Percentiles rank a stretch among this genome's conserved stretches.
Conservation (phyloP, 164 flowering plant species). For the Vitis riparia region DNA sequence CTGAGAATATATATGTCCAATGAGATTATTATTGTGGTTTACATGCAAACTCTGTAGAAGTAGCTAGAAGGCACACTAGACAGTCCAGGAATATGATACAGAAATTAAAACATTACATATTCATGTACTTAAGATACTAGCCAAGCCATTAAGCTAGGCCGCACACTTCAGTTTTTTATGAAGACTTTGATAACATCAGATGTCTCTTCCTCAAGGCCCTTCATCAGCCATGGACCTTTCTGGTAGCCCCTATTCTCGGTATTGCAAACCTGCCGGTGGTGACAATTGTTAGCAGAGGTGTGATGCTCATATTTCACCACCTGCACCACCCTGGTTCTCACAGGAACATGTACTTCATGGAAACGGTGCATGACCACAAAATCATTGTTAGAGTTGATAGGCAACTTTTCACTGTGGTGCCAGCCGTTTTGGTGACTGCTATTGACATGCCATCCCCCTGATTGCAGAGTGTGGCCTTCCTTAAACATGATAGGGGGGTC, state of each 20-base stretch:
- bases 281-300: background rate
- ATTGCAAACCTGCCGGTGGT: background rate
- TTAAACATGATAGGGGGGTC: background rate
- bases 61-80: too few species aligned
- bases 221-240: background rate
- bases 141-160: too few species aligned
- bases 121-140: too few species aligned
- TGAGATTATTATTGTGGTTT: too few species aligned
- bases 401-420: background rate
- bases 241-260: background rate
- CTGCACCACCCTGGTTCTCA: background rate
- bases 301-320: background rate
- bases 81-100: too few species aligned
- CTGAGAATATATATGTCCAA: too few species aligned
- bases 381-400: background rate
- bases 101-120: too few species aligned
- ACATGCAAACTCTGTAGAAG: too few species aligned
- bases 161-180: too few species aligned
- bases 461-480: background rate
- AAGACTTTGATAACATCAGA: too few species aligned
- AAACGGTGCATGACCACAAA: background rate
- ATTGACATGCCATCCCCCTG: background rate
- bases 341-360: background rate
- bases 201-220: conserved; percentile 1
- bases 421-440: conserved; percentile 1